Percentiles rank a stretch among this genome's conserved stretches.
Conservation (phyloP, 108 stramenopile genomes). For the Nitzschia palea region DNA sequence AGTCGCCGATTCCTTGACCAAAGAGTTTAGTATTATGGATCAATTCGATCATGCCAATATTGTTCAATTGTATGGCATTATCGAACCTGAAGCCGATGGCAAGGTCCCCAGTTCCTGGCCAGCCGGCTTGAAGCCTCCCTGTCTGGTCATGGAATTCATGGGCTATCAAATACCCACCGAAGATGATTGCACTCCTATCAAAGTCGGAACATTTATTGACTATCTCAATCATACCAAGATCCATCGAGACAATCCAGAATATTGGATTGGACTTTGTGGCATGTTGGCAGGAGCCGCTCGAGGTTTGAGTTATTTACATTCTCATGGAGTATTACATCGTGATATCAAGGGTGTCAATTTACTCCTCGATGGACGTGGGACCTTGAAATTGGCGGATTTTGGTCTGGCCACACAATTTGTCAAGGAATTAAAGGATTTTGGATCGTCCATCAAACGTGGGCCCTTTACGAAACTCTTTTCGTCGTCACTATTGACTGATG, state of each 20-base stretch:
- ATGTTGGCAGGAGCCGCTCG: slow-evolving; percentile 18
- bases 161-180: neutral
- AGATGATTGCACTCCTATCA: neutral
- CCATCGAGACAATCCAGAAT: neutral
- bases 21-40: slow-evolving; percentile 16
- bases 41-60: slow-evolving; percentile 26
- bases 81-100: neutral
- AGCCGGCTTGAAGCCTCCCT: neutral
- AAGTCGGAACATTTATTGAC: slow-evolving; percentile 3
- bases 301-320: slow-evolving; percentile 18
- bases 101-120: slow-evolving; percentile 8
- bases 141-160: slow-evolving; percentile 25
- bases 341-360: slow-evolving; percentile 18
- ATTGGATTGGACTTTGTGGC: slow-evolving; percentile 15
- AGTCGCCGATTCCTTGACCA: slow-evolving; percentile 1
- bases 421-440: neutral
- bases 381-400: slow-evolving; percentile 84
- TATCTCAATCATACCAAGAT: neutral
- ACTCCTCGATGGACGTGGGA: slow-evolving; percentile 31
- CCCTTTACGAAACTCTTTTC: too few species aligned
- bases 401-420: slow-evolving; percentile 35
- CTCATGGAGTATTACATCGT: slow-evolving; percentile 15
- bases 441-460: neutral
- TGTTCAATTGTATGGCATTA: slow-evolving; percentile 14
- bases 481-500: neutral